A percentile compares a stretch with the other conserved stretches of the same genome.
phyloP scores from a whole-genome alignment of 148 eudicot species.

The Pouteria glomerata region DNA sequence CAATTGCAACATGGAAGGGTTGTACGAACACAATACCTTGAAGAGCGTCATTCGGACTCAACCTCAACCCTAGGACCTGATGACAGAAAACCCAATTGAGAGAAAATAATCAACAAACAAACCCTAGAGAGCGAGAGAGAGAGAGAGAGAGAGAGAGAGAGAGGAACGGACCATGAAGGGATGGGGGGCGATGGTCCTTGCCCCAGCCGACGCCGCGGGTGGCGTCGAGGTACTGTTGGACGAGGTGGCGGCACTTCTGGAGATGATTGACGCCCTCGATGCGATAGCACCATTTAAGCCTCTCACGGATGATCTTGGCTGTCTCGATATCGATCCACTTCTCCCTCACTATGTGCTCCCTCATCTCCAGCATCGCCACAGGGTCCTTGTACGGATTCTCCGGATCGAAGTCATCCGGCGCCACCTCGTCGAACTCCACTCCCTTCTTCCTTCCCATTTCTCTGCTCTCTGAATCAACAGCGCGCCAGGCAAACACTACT shows the following conservation, averaged over 20 bases:
- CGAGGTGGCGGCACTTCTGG: constrained; percentile 90
- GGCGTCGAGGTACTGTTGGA: constrained; percentile 74
- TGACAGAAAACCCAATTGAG: background rate
- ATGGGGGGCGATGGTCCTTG: constrained; percentile 69
- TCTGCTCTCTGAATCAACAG: constrained; percentile 7
- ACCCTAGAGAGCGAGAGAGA: background rate
- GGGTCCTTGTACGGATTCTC: constrained; percentile 90
- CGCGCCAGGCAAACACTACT: no score
- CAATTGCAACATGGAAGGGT: constrained; percentile 9
- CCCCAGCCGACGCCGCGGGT: constrained; percentile 95
- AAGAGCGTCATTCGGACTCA: constrained; percentile 28
- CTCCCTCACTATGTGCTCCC: constrained; percentile 83
- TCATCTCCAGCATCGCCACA: constrained; percentile 91
- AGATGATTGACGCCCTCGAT: constrained; percentile 84
- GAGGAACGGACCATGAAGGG: constrained; percentile 50
- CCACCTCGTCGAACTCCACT: constrained; percentile 63
- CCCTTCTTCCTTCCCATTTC: constrained; percentile 74
- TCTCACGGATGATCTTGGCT: constrained; percentile 77
- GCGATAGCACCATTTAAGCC: constrained; percentile 78
- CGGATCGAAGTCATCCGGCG: constrained; percentile 93
- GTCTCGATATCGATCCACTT: constrained; percentile 96
- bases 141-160: background rate
- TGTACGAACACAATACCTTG: constrained; percentile 4
- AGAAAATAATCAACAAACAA: background rate
- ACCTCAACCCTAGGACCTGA: constrained; percentile 37